Evolutionary conservation across 2,329 filamentous ascomycete genomes (phyloP).

Genomic region (Stemphylium lycopersici): DNA sequence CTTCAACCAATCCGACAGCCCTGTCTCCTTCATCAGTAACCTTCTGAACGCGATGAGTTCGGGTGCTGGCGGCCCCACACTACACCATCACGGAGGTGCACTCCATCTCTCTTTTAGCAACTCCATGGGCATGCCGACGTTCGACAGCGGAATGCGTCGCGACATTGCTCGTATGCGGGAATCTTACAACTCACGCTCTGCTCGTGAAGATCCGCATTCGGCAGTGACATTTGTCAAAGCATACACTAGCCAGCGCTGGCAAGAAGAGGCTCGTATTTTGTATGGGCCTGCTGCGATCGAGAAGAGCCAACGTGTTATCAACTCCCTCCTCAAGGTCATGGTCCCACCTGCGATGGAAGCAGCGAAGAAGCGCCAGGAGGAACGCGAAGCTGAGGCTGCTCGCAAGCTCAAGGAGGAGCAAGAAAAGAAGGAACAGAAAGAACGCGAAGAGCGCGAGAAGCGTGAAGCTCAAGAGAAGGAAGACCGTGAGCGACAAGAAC

Average conservation of each 20-base stretch:
- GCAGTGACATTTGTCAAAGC: constrained; percentile 76
- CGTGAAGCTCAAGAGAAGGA: constrained; percentile 59
- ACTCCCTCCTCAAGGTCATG: constrained; percentile 72
- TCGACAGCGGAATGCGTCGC: constrained; percentile 41
- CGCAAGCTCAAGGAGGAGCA: constrained; percentile 66
- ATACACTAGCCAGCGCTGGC: constrained; percentile 78
- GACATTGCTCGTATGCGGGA: constrained; percentile 43
- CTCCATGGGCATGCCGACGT: constrained; percentile 39
- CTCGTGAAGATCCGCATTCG: constrained; percentile 68
- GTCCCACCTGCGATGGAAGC: constrained; percentile 84
- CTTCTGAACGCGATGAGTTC: constrained; percentile 62
- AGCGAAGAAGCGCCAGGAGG: constrained; percentile 73
- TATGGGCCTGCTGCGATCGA: constrained; percentile 74
- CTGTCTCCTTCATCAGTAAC: constrained; percentile 64
- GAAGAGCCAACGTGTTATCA: constrained; percentile 70
- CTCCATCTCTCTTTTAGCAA: constrained; percentile 61
- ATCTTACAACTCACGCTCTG: constrained; percentile 41
- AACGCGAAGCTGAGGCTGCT: constrained; percentile 75
- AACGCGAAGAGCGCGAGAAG: constrained; percentile 65
- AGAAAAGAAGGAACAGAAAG: constrained; percentile 66
- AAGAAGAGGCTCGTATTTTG: constrained; percentile 86
- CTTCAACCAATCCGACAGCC: constrained; percentile 53
- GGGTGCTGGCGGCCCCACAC: constrained; percentile 33
- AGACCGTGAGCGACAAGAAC: constrained; percentile 49
- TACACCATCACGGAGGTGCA: constrained; percentile 51